These are phyloP conservation scores for Acanthamoeba sp. DNA, from an alignment of 208 protist species.

Conservation along the genomic window DNA sequence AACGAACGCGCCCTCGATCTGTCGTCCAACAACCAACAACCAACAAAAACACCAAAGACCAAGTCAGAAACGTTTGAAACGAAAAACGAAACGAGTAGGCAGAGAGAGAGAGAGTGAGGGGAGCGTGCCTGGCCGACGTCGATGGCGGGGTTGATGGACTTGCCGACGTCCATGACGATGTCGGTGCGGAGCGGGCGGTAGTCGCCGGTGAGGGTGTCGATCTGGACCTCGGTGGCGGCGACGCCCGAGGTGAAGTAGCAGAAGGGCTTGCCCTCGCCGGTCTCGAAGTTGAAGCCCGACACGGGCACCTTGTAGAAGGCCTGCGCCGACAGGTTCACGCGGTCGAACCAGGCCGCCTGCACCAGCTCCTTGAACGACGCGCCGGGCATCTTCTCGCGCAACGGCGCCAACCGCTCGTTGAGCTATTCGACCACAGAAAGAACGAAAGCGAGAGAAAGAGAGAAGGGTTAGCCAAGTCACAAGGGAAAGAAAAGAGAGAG, in stretches of 20 bases:
- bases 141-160: slow-evolving; percentile 86
- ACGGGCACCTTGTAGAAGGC: slow-evolving; percentile 86
- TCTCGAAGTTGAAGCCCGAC: slow-evolving; percentile 80
- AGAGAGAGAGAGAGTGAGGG: background rate
- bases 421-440: background rate
- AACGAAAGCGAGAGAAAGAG: background rate
- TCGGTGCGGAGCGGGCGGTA: slow-evolving; percentile 78
- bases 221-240: slow-evolving; percentile 84
- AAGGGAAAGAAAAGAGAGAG: background rate
- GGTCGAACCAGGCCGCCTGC: slow-evolving; percentile 82
- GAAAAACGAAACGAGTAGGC: background rate
- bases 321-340: slow-evolving; percentile 87
- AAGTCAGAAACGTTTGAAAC: too few relatives aligned
- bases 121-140: slow-evolving; percentile 88
- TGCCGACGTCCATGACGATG: slow-evolving; percentile 88
- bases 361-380: slow-evolving; percentile 62
- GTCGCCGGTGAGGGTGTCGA: slow-evolving; percentile 90
- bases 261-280: slow-evolving; percentile 84
- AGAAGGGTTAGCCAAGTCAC: background rate
- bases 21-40: too few relatives aligned
- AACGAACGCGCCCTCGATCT: slow-evolving; percentile 90
- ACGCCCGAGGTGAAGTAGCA: slow-evolving; percentile 90
- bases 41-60: background rate
- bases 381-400: slow-evolving; percentile 15
- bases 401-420: slow-evolving; percentile 34